Percentiles rank a stretch among this genome's conserved stretches.
Conservation (phyloP, 371 early-diverging fungal species). For the Apophysomyces elegans region DNA sequence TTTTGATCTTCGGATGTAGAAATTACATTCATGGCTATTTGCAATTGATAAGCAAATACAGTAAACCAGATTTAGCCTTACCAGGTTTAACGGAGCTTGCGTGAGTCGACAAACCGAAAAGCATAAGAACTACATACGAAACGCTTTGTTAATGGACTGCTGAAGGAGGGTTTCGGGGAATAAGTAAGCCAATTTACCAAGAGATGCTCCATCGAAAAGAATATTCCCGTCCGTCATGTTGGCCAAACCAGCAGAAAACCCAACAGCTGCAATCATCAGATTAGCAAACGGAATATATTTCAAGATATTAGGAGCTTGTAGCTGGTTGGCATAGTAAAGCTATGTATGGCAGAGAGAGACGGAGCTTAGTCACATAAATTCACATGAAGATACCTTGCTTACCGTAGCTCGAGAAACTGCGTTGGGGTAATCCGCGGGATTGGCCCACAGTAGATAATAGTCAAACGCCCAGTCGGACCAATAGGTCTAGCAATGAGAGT, state of each 20-base stretch:
- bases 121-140: slow-evolving; percentile 37
- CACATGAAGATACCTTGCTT: slow-evolving; percentile 17
- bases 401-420: slow-evolving; percentile 48
- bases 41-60: background rate
- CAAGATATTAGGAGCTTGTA: slow-evolving; percentile 45
- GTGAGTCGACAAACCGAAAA: slow-evolving; percentile 51
- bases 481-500: slow-evolving; percentile 32
- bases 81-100: slow-evolving; percentile 53
- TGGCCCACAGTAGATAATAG: slow-evolving; percentile 50
- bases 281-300: slow-evolving; percentile 53
- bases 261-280: slow-evolving; percentile 48
- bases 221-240: slow-evolving; percentile 49
- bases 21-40: slow-evolving; percentile 26
- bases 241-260: slow-evolving; percentile 53
- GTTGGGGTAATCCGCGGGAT: slow-evolving; percentile 44
- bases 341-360: slow-evolving; percentile 11
- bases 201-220: slow-evolving; percentile 55
- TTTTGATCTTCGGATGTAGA: slow-evolving; percentile 27
- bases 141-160: background rate
- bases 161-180: too few relatives aligned
- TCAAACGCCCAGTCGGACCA: slow-evolving; percentile 61
- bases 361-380: background rate
- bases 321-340: slow-evolving; percentile 47
- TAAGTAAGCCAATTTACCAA: slow-evolving; percentile 30
- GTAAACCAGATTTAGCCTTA: slow-evolving; percentile 17